Evolutionary conservation across 1,284 basidiomycete genomes (phyloP), one percentile per base, ranked within the genome.

Genomic region (Ustilago crameri): DNA sequence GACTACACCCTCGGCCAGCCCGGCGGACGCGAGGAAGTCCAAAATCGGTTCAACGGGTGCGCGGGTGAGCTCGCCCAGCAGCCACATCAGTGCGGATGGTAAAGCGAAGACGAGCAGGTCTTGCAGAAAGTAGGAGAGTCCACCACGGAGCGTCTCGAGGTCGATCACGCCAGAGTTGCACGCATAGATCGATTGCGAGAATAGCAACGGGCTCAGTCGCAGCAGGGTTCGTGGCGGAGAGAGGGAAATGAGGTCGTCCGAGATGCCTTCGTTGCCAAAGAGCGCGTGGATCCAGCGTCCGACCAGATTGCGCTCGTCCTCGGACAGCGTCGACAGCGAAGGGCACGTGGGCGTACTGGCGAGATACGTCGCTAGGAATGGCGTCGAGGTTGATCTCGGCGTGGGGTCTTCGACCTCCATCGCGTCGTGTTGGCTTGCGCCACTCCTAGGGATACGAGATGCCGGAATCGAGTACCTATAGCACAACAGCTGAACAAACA

Each of bases 121-220:
- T 65, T 87, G 86, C 2, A 85, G 82, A 61, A 87, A 87, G 79
- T 87, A 87, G 9, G 85, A 85, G 17, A 87, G 76, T 1, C 86
- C 87, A 22, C 84, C 83, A 32, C 85, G 83, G 3, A 87, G 83
- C 9, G 84, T 86, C 43, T 87, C 86, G 7, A 84, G 70, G 60
- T 87, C 86, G 49, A 87, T 85, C 14, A 85, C 77, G 22, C 85
- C 85, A 0, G 80, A 65, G 9, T 83, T 75, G 22, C 83, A 83
- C 0, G 87, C 86, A 2, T 76, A 63, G 51, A 87, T 83, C 5
- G 84, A 84, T 61, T 87, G 87, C 14, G 85, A 82, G 27, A 86
- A 84, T n/a, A 87, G 78, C 1, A 85, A 85, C 0, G 86, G 82
- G 0, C 85, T 82, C 2, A 87, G 81, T 8, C 80, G 75, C 32